Conservation (phyloP, 2,329 filamentous ascomycete genomes). For the Fusarium sp. region DNA sequence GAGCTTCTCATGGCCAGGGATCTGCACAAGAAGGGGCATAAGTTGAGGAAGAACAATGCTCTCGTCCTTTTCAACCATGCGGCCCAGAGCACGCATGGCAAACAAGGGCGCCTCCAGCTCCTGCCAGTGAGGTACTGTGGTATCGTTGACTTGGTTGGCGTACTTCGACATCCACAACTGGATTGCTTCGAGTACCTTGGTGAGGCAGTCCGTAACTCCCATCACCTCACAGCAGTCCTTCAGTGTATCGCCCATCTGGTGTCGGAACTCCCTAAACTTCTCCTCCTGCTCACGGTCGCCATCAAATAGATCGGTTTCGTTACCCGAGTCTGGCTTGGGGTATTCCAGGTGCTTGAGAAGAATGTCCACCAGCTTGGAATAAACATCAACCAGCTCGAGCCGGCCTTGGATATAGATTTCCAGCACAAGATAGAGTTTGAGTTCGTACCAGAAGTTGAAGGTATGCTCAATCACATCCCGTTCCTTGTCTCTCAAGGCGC, state of each 20-base stretch:
- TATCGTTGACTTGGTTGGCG: constrained; percentile 78
- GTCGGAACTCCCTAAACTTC: constrained; percentile 95
- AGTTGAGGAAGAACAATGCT: constrained; percentile 88
- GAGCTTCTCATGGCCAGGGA: constrained; percentile 97
- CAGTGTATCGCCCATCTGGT: constrained; percentile 96
- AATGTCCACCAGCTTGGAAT: constrained; percentile 90
- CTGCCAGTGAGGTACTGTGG: constrained; percentile 93
- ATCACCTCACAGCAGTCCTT: constrained; percentile 98
- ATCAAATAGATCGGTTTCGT: constrained; percentile 89
- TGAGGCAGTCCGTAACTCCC: constrained; percentile 89
- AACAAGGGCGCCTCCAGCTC: constrained; percentile 95
- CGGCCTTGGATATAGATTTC: constrained; percentile 90
- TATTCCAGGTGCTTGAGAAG: constrained; percentile 93
- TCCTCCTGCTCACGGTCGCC: constrained; percentile 96
- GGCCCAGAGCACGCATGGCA: constrained; percentile 93
- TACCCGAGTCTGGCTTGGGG: constrained; percentile 79
- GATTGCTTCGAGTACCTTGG: constrained; percentile 88
- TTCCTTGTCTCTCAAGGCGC: constrained; percentile 86
- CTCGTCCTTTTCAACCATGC: constrained; percentile 94
- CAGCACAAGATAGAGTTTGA: constrained; percentile 94
- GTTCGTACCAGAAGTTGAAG: constrained; percentile 97
- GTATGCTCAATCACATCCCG: constrained; percentile 93
- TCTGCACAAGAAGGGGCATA: constrained; percentile 92
- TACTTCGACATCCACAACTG: constrained; percentile 90
- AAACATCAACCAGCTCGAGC: constrained; percentile 82